Base-by-base conservation (phyloP, 2,329 filamentous ascomycete genomes). In the Penicillium oxalicum region DNA sequence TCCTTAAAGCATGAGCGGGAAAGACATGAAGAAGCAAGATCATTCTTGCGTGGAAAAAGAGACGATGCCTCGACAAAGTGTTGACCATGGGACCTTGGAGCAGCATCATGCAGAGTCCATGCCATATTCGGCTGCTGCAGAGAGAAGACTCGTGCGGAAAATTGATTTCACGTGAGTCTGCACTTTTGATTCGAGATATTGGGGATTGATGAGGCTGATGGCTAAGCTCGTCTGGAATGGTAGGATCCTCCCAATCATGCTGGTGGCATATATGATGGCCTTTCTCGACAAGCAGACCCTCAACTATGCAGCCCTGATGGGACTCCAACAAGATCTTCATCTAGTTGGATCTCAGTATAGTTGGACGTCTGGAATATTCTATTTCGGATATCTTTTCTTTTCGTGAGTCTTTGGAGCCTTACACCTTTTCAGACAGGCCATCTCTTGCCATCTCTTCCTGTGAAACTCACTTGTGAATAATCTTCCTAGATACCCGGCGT, bases 251-350 rank as follows among this genome's bases (percentile, higher is more conserved):
- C 61, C 61, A 1, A 49, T 64, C 40, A 60, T 64, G 58, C 48
- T 59, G 4, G 47, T 64, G 11, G 58, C 59, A 5, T 64, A 62
- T 37, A 55, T 62, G 52, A 53, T 65, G 45, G 65, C 67, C 29
- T 68, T 65, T 38, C 51, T 69, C 27, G 68, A 70, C 45, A 70
- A 70, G 51, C 62, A 65, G 5, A 64, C 65, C 4, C 45, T 71
- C 7, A 59, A 49, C 45, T 68, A 66, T 46, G 55, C 60, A 0
- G 59, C 64, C 4, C 56, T 70, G 32, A 67, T 69, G 65, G 66
- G 63, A 2, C 51, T 70, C 12, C 51, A 56, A 8, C 47, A 59
- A 24, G 61, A 69, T 42, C 56, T 65, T 3, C 53, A 64, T 37
- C 50, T 68, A 1, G 50, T 59, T 2, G 59, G 58, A 4, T 32